Percentiles rank a stretch among this genome's conserved stretches.
These are phyloP conservation scores for Pythium aristosporum DNA, from an alignment of 352 stramenopile species.

Conservation along the genomic window DNA sequence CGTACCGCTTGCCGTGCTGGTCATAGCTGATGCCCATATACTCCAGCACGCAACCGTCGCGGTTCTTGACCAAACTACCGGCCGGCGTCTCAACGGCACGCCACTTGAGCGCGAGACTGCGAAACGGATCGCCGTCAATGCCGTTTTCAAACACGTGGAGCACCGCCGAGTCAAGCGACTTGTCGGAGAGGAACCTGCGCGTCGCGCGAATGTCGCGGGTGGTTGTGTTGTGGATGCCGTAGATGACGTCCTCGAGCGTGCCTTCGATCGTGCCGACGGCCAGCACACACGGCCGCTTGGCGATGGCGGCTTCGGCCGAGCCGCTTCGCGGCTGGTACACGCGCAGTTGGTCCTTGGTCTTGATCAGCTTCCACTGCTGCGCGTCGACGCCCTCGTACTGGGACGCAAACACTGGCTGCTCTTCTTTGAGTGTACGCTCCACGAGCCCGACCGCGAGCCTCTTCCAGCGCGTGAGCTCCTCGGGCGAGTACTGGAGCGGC, in stretches of 20 bases:
- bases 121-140: conserved; percentile 24
- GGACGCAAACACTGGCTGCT: conserved; percentile 5
- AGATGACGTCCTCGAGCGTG: conserved; percentile 64
- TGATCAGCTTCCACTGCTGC: conserved; percentile 9
- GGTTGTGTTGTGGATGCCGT: conserved; percentile 41
- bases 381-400: conserved; percentile 11
- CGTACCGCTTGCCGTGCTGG: conserved; percentile 36
- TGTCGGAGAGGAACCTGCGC: conserved; percentile 21
- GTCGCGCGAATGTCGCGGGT: conserved; percentile 39
- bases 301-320: background rate
- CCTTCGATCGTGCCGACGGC: conserved; percentile 49
- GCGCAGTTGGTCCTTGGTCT: conserved; percentile 18
- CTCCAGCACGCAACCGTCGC: conserved; percentile 50
- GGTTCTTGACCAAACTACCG: conserved; percentile 22
- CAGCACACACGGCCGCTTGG: conserved; percentile 26
- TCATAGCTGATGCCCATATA: conserved; percentile 38
- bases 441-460: conserved; percentile 3
- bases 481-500: conserved; percentile 7
- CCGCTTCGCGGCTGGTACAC: conserved; percentile 3
- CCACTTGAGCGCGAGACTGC: conserved; percentile 24
- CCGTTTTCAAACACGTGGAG: conserved; percentile 43
- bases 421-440: conserved; percentile 5
- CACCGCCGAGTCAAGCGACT: conserved; percentile 27
- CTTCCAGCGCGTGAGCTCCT: conserved; percentile 17
- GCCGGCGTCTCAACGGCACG: conserved; percentile 8